These are phyloP conservation scores for Alternaria ethzedia DNA, from an alignment of 2,329 filamentous ascomycete species.

Conservation along the genomic window DNA sequence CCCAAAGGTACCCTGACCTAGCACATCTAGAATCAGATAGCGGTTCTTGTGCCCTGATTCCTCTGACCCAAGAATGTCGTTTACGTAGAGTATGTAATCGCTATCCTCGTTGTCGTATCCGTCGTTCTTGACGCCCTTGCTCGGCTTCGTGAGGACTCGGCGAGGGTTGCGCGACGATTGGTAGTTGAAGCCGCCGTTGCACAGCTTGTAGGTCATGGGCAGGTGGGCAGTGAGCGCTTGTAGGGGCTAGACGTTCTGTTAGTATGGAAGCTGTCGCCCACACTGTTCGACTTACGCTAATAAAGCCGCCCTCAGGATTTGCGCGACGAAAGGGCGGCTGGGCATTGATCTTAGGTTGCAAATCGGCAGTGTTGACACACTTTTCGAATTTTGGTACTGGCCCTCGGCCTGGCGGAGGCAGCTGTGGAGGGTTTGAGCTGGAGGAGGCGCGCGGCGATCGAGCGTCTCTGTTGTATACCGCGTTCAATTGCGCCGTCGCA, in stretches of 20 bases:
- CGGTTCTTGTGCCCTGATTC: conserved; percentile 99
- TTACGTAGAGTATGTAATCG: conserved; percentile 98
- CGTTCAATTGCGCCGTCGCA: conserved; percentile 73
- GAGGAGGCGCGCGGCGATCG: conserved; percentile 55
- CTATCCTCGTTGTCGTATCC: conserved; percentile 99
- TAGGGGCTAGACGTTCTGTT: conserved; percentile 68
- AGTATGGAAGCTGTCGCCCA: conserved; percentile 11
- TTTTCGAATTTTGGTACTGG: conserved; percentile 89
- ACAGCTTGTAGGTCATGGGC: conserved; percentile 95
- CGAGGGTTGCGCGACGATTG: conserved; percentile 96
- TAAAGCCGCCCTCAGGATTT: conserved; percentile 96
- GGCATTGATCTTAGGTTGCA: conserved; percentile 81
- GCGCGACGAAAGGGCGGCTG: conserved; percentile 92
- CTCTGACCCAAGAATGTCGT: conserved; percentile 96
- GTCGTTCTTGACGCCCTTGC: conserved; percentile 98
- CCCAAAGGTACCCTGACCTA: conserved; percentile 96
- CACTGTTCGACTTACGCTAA: conserved; percentile 73
- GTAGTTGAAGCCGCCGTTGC: conserved; percentile 98
- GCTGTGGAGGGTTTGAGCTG: conserved; percentile 56
- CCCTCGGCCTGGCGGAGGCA: conserved; percentile 59
- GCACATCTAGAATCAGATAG: conserved; percentile 94
- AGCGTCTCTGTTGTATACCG: conserved; percentile 63
- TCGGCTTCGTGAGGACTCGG: conserved; percentile 94
- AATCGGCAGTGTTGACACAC: conserved; percentile 72
- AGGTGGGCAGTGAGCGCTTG: conserved; percentile 94